Evolutionary conservation across 2,329 filamentous ascomycete genomes (phyloP).

Genomic region (Periconia sp.): DNA sequence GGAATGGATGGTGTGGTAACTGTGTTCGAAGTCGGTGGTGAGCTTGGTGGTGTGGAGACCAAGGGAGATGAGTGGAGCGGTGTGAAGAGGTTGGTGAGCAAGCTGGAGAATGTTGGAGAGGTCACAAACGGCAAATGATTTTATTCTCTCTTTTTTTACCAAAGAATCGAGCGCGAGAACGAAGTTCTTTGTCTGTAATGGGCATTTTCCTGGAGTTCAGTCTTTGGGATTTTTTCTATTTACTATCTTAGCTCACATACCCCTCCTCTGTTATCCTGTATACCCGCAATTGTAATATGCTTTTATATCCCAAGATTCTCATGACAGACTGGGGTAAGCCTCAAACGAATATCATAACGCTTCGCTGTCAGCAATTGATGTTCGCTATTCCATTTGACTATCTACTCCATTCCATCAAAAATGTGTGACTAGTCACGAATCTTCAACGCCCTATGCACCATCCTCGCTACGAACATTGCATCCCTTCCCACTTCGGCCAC

Average conservation of each 20-base stretch:
- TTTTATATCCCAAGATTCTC: too few relatives aligned
- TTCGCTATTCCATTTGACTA: too few relatives aligned
- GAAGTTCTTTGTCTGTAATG: not conserved
- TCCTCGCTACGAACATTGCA: too few relatives aligned
- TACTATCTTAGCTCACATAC: not conserved
- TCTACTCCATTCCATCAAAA: too few relatives aligned
- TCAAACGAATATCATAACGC: too few relatives aligned
- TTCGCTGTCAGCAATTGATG: too few relatives aligned
- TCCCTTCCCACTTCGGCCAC: too few relatives aligned
- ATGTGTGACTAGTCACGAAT: too few relatives aligned
- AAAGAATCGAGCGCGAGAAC: not conserved
- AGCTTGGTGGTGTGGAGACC: slow-evolving; percentile 82
- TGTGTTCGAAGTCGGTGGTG: slow-evolving; percentile 85
- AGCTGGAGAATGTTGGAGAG: slow-evolving; percentile 59
- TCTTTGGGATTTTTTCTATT: not conserved
- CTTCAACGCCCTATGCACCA: too few relatives aligned
- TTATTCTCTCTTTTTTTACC: not conserved
- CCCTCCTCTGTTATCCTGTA: too few relatives aligned
- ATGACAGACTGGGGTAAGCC: too few relatives aligned
- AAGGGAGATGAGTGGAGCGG: slow-evolving; percentile 89
- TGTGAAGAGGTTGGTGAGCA: slow-evolving; percentile 84
- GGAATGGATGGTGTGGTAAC: slow-evolving; percentile 89
- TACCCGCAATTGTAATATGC: too few relatives aligned
- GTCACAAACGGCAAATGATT: slow-evolving; percentile 25
- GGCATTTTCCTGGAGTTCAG: not conserved